A percentile compares a stretch with the other conserved stretches of the same genome.
Evolutionary conservation across 2,329 filamentous ascomycete species (phyloP).

Genomic region (Chrysoporthe cubensis): DNA sequence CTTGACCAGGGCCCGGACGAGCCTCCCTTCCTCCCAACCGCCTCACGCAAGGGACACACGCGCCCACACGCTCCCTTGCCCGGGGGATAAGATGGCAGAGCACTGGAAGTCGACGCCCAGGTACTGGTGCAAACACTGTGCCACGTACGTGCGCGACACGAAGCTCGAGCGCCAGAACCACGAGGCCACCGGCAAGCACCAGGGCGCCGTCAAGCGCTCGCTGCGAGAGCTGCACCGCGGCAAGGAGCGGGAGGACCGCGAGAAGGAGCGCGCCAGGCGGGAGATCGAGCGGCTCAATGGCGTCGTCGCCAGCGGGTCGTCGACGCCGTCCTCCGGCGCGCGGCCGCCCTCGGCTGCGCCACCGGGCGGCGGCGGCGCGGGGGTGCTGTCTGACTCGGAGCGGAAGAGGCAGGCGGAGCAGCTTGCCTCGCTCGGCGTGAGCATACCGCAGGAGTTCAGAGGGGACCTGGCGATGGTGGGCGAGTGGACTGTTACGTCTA

Average conservation of each 20-base stretch:
- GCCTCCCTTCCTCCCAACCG: not conserved
- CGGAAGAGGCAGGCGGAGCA: constrained; percentile 85
- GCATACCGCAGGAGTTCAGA: constrained; percentile 77
- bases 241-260: constrained; percentile 78
- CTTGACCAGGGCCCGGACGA: not conserved
- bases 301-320: constrained; percentile 50
- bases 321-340: not conserved
- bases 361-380: not conserved
- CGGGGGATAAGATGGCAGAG: constrained; percentile 73
- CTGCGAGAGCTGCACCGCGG: constrained; percentile 85
- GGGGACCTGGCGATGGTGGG: constrained; percentile 85
- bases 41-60: constrained; percentile 1
- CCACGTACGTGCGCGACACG: constrained; percentile 87
- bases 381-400: constrained; percentile 59
- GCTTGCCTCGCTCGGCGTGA: constrained; percentile 83
- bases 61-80: not conserved
- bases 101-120: constrained; percentile 98
- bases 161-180: constrained; percentile 88
- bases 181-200: constrained; percentile 83
- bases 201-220: constrained; percentile 84
- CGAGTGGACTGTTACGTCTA: constrained; percentile 78
- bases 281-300: constrained; percentile 88
- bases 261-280: constrained; percentile 79
- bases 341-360: not conserved
- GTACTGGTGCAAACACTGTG: constrained; percentile 99